Base-by-base conservation (phyloP, 352 stramenopile species). In the Detonula confervacea region DNA sequence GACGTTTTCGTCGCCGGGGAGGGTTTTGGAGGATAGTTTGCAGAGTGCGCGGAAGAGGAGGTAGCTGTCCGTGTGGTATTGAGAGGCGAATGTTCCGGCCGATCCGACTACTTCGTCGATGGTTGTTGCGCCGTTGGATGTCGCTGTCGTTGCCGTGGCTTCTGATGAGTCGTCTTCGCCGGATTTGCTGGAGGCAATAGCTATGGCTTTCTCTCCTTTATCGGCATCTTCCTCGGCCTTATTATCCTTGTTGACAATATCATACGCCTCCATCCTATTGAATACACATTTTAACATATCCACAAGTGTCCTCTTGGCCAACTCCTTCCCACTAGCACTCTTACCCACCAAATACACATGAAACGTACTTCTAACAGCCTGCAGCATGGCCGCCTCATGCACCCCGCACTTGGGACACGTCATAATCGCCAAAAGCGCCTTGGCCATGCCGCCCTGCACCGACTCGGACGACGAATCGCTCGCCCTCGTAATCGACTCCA, bases 1-100 rank as follows among this genome's bases (percentile, higher is more conserved):
- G 1, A 76, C 63, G 60, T 89, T 85, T 70, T 91, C 84, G 59
- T 94, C 97, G 9, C 81, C 87, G 9, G 81, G 82, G 1, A 95
- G 60, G 46, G 90, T 90, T 93, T 97, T 99, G 84, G 79, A 96
- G 89, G 51, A 98, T 68, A 92, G 94, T 95, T 91, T 98, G 81
- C 97, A 99, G 7, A 99, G 90, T 6, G 97, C 98, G 1, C 98
- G 94, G 76, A 99, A 99, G 12, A 99, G 86, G 66, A 99, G 87
- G 70, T 98, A 99, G 8, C 95, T 95, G 85, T 99, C 98, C 65
- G 97, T 98, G 88, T 99, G 97, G 49, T 98, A 96, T 71, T 98
- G 91, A 0, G 96, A 99, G 8, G 95, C 89, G 79, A 99, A 98
- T 0, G 61, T 44, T 57, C 56, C 74, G 18, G 55, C 47, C 30